Evolutionary conservation across 2,329 filamentous ascomycete species (phyloP).

Genomic region (Diaporthe citri): DNA sequence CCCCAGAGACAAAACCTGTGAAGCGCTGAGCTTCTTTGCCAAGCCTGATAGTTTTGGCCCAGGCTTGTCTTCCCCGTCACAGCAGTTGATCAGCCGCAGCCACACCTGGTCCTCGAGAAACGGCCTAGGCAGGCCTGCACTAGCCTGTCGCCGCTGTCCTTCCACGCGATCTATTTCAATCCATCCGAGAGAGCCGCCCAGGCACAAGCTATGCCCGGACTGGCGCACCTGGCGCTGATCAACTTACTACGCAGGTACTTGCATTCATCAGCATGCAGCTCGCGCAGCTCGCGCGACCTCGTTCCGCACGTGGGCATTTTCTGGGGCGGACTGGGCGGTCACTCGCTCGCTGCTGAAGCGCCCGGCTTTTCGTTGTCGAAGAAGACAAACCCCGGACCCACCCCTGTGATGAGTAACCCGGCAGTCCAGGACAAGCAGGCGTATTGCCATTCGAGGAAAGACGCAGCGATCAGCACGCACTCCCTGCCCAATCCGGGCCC

Average conservation of each 20-base stretch:
- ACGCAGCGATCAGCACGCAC: not conserved
- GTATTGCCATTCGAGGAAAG: not conserved
- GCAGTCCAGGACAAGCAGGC: not conserved
- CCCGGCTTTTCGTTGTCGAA: not conserved
- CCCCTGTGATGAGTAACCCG: not conserved
- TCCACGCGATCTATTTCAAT: conserved; percentile 18
- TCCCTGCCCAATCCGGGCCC: conserved; percentile 19
- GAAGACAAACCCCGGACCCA: not conserved
- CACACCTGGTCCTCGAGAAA: not conserved
- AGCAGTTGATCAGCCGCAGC: conserved; percentile 14
- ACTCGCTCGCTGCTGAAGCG: not conserved
- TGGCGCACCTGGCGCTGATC: not conserved
- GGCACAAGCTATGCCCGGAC: not conserved
- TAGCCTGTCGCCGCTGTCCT: not conserved
- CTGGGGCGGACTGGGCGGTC: not conserved
- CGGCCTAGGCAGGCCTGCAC: conserved; percentile 9
- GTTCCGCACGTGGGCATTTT: conserved; percentile 24
- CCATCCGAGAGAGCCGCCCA: conserved; percentile 15
- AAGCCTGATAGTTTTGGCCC: not conserved
- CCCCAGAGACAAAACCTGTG: conserved; percentile 1
- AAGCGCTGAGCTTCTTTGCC: conserved; percentile 26
- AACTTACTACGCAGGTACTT: not conserved
- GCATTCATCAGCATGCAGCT: not conserved
- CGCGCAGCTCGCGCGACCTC: not conserved
- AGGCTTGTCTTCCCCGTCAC: conserved; percentile 1